Percentiles rank a stretch among this genome's conserved stretches.
Evolutionary conservation across 495 filamentous ascomycete genomes (phyloP).

Genomic region (Rhypophila decipiens): DNA sequence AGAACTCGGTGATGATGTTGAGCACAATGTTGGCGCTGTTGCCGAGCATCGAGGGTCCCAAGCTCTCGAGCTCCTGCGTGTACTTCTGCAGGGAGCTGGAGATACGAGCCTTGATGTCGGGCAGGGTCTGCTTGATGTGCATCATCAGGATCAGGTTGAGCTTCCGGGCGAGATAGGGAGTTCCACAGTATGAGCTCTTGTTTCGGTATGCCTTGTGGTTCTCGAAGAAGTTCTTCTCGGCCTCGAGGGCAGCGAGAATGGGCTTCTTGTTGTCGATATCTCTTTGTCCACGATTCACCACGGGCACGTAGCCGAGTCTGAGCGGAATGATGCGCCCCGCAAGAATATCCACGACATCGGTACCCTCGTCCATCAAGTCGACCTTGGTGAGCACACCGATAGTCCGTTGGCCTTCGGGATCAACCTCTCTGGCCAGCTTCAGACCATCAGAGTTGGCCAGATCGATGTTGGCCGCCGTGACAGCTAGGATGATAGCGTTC

Average conservation of each 20-base stretch:
- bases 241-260: conserved; percentile 87
- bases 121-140: conserved; percentile 99
- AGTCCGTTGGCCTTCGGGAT: conserved; percentile 95
- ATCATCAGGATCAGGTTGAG: conserved; percentile 99
- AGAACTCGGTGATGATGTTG: conserved; percentile 98
- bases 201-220: conserved; percentile 98
- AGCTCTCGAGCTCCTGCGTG: conserved; percentile 64
- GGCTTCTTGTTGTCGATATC: conserved; percentile 96
- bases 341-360: conserved; percentile 98
- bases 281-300: conserved; percentile 97
- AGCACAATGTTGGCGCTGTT: conserved; percentile 94
- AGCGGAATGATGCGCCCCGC: conserved; percentile 96
- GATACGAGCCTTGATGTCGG: conserved; percentile 96
- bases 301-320: conserved; percentile 92
- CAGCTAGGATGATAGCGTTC: conserved; percentile 95
- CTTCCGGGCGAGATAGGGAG: conserved; percentile 92
- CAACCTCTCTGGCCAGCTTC: conserved; percentile 94
- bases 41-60: conserved; percentile 93
- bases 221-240: conserved; percentile 96
- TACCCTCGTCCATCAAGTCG: conserved; percentile 98
- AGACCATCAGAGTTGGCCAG: conserved; percentile 97
- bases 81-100: conserved; percentile 90
- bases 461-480: conserved; percentile 95
- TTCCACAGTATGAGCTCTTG: conserved; percentile 97
- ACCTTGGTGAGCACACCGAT: conserved; percentile 99